Percentiles rank a stretch among this genome's conserved stretches.
Evolutionary conservation across 495 filamentous ascomycete genomes (phyloP).

Genomic region (Lophiotrema nucula): DNA sequence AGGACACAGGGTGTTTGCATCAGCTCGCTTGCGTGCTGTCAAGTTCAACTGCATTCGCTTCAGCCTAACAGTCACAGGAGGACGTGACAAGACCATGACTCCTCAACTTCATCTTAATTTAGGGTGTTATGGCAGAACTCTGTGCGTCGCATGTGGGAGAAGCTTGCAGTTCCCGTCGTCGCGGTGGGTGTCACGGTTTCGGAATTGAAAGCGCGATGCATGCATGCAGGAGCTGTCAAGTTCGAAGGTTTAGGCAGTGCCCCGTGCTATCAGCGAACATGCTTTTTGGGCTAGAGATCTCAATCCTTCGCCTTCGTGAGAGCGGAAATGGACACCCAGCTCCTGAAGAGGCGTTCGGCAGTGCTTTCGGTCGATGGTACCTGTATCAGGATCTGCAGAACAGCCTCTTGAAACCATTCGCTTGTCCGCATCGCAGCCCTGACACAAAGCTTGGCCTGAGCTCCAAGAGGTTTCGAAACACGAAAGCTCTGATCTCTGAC

Average conservation of each 20-base stretch:
- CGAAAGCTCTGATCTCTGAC: background rate
- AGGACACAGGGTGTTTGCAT: too few relatives aligned
- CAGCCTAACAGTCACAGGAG: too few relatives aligned
- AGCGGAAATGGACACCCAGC: background rate
- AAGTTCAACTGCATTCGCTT: too few relatives aligned
- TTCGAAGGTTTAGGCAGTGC: background rate
- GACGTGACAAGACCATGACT: too few relatives aligned
- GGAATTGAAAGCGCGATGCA: slow-evolving; percentile 1
- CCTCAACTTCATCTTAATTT: background rate
- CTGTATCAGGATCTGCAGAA: slow-evolving; percentile 29
- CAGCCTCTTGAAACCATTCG: slow-evolving; percentile 13
- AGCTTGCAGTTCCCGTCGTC: background rate
- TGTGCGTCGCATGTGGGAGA: slow-evolving; percentile 8
- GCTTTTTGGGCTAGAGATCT: too few relatives aligned
- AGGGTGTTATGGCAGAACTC: slow-evolving; percentile 1
- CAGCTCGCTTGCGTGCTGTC: too few relatives aligned
- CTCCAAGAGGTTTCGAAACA: slow-evolving; percentile 26
- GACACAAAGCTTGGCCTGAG: slow-evolving; percentile 14
- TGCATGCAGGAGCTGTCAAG: slow-evolving; percentile 5
- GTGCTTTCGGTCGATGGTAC: slow-evolving; percentile 14
- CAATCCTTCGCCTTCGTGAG: background rate
- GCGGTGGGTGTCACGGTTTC: slow-evolving; percentile 16
- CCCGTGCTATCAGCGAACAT: too few relatives aligned
- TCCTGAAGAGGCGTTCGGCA: slow-evolving; percentile 1
- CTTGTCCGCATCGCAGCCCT: slow-evolving; percentile 3